Conservation (phyloP, 768 basidiomycete genomes). For the Inosperma sp. region DNA sequence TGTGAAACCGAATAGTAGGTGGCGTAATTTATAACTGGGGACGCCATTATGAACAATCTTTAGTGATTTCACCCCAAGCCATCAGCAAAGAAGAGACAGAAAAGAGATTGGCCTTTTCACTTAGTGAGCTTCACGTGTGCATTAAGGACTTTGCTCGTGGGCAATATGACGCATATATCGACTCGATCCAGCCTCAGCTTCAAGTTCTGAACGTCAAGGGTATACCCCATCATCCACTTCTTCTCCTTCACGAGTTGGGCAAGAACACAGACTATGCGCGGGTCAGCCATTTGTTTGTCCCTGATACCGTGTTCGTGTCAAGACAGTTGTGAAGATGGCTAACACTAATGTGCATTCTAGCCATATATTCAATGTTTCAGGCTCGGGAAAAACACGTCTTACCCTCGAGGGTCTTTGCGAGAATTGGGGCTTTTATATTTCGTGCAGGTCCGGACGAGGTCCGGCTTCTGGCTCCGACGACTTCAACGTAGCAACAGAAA, state of each 20-base stretch:
- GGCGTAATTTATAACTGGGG: slow-evolving; percentile 12
- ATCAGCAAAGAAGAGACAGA: slow-evolving; percentile 7
- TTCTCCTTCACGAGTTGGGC: slow-evolving; percentile 16
- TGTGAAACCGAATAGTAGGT: slow-evolving; percentile 8
- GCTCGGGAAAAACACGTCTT: neutral
- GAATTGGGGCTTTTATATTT: neutral
- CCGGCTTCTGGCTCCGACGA: neutral
- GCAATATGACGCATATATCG: slow-evolving; percentile 3
- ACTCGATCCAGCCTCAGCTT: slow-evolving; percentile 12
- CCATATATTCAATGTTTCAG: neutral
- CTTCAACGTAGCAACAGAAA: neutral
- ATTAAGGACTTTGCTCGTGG: neutral
- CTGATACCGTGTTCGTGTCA: slow-evolving; percentile 7
- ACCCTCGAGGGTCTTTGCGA: neutral
- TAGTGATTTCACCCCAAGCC: slow-evolving; percentile 9
- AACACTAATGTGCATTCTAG: neutral
- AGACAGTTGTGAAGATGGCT: neutral
- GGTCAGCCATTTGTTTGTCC: slow-evolving; percentile 5
- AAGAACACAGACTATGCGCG: neutral
- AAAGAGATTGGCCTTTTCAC: slow-evolving; percentile 9
- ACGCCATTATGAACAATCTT: slow-evolving; percentile 12
- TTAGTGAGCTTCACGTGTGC: slow-evolving; percentile 10
- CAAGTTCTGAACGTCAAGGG: neutral
- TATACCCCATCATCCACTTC: slow-evolving; percentile 1
- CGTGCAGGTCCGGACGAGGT: neutral